phyloP scores from a whole-genome alignment of 2,329 filamentous ascomycete species.

The Xylariaceae sp. region DNA sequence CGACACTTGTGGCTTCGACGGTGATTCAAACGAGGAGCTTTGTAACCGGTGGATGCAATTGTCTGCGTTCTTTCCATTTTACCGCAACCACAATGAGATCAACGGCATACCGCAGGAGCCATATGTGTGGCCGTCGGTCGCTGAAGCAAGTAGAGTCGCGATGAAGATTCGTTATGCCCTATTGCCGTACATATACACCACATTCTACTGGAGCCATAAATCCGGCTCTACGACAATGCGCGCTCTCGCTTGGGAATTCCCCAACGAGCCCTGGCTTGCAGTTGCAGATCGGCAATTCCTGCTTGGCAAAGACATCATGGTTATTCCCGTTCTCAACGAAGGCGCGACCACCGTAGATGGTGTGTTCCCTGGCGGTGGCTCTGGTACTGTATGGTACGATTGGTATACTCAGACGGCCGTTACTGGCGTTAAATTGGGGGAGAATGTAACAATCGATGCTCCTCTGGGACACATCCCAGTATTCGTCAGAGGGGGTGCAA shows the following conservation, averaged over 20 bases:
- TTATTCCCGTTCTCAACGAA: constrained; percentile 64
- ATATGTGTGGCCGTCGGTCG: constrained; percentile 64
- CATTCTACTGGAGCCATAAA: constrained; percentile 63
- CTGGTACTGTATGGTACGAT: constrained; percentile 68
- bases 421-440: constrained; percentile 28
- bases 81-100: constrained; percentile 69
- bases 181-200: constrained; percentile 72
- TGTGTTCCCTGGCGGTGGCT: constrained; percentile 63
- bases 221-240: constrained; percentile 68
- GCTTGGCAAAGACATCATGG: constrained; percentile 60
- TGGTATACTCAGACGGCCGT: constrained; percentile 68
- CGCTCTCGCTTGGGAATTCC: constrained; percentile 71
- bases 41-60: constrained; percentile 73
- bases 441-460: constrained; percentile 40
- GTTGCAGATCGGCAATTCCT: constrained; percentile 69
- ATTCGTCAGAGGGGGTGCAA: constrained; percentile 62
- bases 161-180: constrained; percentile 69
- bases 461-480: constrained; percentile 67
- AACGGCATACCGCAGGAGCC: constrained; percentile 64
- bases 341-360: constrained; percentile 59
- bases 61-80: constrained; percentile 72
- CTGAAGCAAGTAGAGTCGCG: constrained; percentile 58
- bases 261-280: constrained; percentile 63
- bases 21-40: constrained; percentile 64
- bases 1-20: constrained; percentile 67